Percentiles rank a stretch among this genome's conserved stretches.
Evolutionary conservation across 129 eudicot species (phyloP).

Genomic region (Escallonia rubra): DNA sequence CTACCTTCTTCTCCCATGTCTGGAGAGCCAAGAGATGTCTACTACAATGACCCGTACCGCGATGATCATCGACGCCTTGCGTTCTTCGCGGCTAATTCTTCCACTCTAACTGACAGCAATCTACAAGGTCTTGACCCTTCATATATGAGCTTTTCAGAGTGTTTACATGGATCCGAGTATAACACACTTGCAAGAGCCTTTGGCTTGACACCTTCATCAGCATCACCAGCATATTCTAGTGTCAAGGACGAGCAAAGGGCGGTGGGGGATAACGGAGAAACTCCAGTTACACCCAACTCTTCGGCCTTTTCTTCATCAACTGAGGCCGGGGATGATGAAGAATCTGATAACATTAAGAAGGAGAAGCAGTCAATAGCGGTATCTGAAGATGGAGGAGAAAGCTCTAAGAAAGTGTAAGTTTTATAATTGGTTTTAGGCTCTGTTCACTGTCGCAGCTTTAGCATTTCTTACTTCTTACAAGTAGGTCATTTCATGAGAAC

Average conservation of each 20-base stretch:
- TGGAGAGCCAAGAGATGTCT: constrained; percentile 45
- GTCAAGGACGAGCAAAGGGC: constrained; percentile 35
- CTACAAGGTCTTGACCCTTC: constrained; percentile 42
- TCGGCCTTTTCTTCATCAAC: constrained; percentile 65
- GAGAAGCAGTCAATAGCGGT: constrained; percentile 30
- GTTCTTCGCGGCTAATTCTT: constrained; percentile 12
- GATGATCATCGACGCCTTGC: constrained; percentile 31
- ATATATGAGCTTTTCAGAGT: constrained; percentile 46
- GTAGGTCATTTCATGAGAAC: background rate
- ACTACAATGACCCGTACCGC: constrained; percentile 52
- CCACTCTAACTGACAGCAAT: constrained; percentile 12
- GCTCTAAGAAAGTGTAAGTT: constrained; percentile 76
- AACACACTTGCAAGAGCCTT: constrained; percentile 36
- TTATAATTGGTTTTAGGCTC: background rate
- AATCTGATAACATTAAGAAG: constrained; percentile 30
- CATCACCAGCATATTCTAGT: constrained; percentile 23
- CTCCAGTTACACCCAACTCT: constrained; percentile 72
- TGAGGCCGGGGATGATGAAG: constrained; percentile 63
- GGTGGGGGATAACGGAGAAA: constrained; percentile 23
- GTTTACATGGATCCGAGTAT: constrained; percentile 45
- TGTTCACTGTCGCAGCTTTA: background rate
- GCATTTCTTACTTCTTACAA: background rate
- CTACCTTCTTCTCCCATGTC: constrained; percentile 44
- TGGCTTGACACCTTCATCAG: constrained; percentile 43
- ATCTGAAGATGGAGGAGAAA: constrained; percentile 49